Evolutionary conservation across 192 early-diverging fungal genomes (phyloP).

Genomic region (Backusella morwellensis): DNA sequence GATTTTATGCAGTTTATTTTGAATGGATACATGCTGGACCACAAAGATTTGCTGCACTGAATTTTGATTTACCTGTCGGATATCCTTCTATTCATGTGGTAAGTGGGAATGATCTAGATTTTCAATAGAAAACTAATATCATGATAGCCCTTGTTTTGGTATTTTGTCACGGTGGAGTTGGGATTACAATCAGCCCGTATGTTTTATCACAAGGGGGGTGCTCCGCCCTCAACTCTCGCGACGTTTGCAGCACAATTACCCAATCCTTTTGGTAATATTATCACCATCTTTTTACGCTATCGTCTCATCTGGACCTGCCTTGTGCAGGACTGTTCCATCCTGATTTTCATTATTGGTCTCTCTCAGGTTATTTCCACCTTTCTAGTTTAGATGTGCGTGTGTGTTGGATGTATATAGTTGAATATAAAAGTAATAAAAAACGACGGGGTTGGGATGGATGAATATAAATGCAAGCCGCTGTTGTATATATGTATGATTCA

Average conservation of each 20-base stretch:
- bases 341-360: constrained; percentile 49
- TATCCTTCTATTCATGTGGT: constrained; percentile 14
- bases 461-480: no score
- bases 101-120: not conserved
- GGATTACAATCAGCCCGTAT: constrained; percentile 47
- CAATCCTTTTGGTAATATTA: constrained; percentile 43
- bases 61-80: not conserved
- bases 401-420: not conserved
- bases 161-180: constrained; percentile 51
- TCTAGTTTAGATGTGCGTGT: not conserved
- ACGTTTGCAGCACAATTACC: constrained; percentile 46
- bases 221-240: constrained; percentile 37
- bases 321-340: constrained; percentile 47
- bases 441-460: no score
- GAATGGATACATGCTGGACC: constrained; percentile 28
- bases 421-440: not conserved
- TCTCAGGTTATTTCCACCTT: constrained; percentile 25
- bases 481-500: no score
- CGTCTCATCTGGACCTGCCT: constrained; percentile 53
- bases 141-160: constrained; percentile 51
- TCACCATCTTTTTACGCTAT: constrained; percentile 50
- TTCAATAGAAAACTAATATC: no score
- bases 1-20: constrained; percentile 34
- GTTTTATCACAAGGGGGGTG: constrained; percentile 42
- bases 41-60: constrained; percentile 19